Base-by-base conservation (phyloP, 2,329 filamentous ascomycete species). In the Canariomyces notabilis region DNA sequence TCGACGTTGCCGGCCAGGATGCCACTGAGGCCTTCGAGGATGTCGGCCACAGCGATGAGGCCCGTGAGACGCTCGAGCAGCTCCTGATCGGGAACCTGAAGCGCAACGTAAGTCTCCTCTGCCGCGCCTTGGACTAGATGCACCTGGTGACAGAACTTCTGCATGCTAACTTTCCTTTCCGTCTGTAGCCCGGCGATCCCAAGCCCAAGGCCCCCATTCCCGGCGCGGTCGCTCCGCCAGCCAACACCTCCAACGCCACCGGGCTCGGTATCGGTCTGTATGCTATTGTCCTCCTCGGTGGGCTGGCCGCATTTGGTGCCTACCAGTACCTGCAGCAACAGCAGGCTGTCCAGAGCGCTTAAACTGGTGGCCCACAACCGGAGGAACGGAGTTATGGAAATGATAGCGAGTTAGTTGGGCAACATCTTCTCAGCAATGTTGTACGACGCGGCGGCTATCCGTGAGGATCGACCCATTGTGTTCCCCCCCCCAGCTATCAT, bases 1-100 rank as follows among this genome's bases (percentile, higher is more conserved):
- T 98, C 59, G 93, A 98, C 60, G 90, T 97, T 55, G 93, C 78
- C 63, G 93, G 93, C 59, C 90, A 95, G 74, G 93, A 98, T 70
- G 86, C 87, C 62, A 95, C 91, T 61, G 93, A 97, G 74, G 91
- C 93, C 52, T 98, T 98, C 67, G 93, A 98, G 76, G 93, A 98
- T 71, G 93, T 98, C 63, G 93, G 93, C 65, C 93, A 98, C 85
- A 94, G 87, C 62, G 93, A 98, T 70, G 93, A 98, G 77, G 93
- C 93, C 58, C 85, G 93, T 58, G 91, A 97, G 75, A 91, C 95
- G 58, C 82, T 98, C 48, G 82, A 85, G 23, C 80, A 81, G 62
- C 74, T 95, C 56, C 70, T 82, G 42, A 77, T 93, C 57, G 90
- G 88, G 56, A 76, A 65, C 31, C 70, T 96, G 67, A 94, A 95